Evolutionary conservation across 129 eudicot species (phyloP).

Genomic region (Gnaphalium uliginosum): DNA sequence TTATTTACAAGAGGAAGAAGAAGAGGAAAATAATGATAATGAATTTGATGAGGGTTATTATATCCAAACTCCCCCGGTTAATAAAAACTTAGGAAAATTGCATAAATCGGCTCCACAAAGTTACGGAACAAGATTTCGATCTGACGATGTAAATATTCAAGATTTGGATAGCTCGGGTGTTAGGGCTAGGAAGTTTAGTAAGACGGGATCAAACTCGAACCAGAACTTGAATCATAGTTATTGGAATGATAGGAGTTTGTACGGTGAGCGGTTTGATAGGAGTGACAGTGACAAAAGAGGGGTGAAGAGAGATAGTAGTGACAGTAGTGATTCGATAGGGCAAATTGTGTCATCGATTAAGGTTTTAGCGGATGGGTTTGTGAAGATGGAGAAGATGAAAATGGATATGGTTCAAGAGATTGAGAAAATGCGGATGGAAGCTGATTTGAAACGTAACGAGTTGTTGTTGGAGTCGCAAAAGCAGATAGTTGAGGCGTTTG

Average conservation of each 20-base stretch:
- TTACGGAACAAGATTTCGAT: constrained; percentile 21
- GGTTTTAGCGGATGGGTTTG: constrained; percentile 73
- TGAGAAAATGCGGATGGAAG: constrained; percentile 75
- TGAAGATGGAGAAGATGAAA: constrained; percentile 91
- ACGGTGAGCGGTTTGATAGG: constrained; percentile 30
- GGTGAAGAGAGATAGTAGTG: constrained; percentile 38
- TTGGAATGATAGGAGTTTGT: constrained; percentile 39
- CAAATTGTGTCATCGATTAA: constrained; percentile 67
- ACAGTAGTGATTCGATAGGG: constrained; percentile 34
- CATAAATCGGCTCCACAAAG: constrained; percentile 20
- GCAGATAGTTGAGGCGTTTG: constrained; percentile 75
- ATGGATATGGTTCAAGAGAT: constrained; percentile 91
- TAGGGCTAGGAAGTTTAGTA: constrained; percentile 43
- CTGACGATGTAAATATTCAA: constrained; percentile 23
- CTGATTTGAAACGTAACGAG: constrained; percentile 80
- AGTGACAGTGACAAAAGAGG: constrained; percentile 39
- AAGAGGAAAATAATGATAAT: constrained; percentile 21
- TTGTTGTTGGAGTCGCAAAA: constrained; percentile 70
- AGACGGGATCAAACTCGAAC: constrained; percentile 19
- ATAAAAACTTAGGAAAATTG: constrained; percentile 28
- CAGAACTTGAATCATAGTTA: constrained; percentile 23
- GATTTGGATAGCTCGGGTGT: constrained; percentile 27
- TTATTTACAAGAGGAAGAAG: constrained; percentile 29
- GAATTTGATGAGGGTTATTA: constrained; percentile 26
- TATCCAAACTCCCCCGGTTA: constrained; percentile 25